Conservation (phyloP, 441 rosid genomes). For the Biscutella laevigata region DNA sequence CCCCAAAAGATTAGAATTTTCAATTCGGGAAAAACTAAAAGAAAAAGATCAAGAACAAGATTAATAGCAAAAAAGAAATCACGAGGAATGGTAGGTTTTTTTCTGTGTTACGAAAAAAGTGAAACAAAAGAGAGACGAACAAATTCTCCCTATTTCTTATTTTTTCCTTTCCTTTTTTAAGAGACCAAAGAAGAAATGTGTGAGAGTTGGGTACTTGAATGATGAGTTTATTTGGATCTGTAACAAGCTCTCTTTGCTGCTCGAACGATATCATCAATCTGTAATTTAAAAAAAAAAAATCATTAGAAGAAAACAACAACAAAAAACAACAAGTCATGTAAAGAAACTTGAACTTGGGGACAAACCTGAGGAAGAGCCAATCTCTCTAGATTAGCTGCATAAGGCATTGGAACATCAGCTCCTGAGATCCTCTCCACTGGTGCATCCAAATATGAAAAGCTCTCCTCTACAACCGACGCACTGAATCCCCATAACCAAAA, state of each 20-base stretch:
- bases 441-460: conserved; percentile 81
- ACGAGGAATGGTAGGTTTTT: too few species aligned
- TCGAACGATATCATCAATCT: conserved; percentile 71
- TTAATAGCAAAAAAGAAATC: too few species aligned
- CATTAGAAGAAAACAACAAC: too few species aligned
- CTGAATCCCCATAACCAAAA: conserved; percentile 30
- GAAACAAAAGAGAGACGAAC: background rate
- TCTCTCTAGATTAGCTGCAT: conserved; percentile 86
- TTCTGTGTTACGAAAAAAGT: too few species aligned
- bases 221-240: conserved; percentile 34
- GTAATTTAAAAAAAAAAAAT: too few species aligned
- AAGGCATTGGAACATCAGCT: conserved; percentile 94
- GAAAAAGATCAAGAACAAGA: too few species aligned
- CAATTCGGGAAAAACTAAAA: too few species aligned
- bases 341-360: too few species aligned
- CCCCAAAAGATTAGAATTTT: too few species aligned
- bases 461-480: conserved; percentile 72
- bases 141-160: conserved; percentile 1
- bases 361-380: conserved; percentile 85
- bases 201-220: background rate
- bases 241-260: conserved; percentile 83
- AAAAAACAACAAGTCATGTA: too few species aligned
- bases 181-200: conserved; percentile 25
- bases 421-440: conserved; percentile 83
- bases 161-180: conserved; percentile 13